Percentiles rank a stretch among this genome's conserved stretches.
These are phyloP conservation scores for Nigrospora osmanthi DNA, from an alignment of 2,329 filamentous ascomycete species.

Conservation along the genomic window DNA sequence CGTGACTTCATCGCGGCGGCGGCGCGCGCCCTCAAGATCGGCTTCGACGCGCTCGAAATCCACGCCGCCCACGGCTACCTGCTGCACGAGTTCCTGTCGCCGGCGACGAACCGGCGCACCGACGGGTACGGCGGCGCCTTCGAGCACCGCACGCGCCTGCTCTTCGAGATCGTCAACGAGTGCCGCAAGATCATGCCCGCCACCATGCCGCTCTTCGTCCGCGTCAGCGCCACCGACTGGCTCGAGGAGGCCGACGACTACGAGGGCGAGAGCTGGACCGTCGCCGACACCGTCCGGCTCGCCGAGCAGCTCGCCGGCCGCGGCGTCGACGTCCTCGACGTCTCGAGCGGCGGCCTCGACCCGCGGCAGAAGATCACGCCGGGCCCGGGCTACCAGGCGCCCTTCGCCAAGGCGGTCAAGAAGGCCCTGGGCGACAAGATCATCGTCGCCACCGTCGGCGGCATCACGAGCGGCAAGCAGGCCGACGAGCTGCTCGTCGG, in stretches of 20 bases:
- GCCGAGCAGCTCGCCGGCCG: slow-evolving; percentile 50
- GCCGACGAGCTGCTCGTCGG: slow-evolving; percentile 39
- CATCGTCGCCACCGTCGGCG: slow-evolving; percentile 43
- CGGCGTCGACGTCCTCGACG: slow-evolving; percentile 64
- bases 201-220: slow-evolving; percentile 59
- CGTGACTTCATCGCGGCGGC: slow-evolving; percentile 25
- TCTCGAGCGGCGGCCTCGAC: slow-evolving; percentile 57
- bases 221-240: slow-evolving; percentile 62
- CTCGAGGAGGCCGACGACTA: slow-evolving; percentile 41
- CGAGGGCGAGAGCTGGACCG: slow-evolving; percentile 40
- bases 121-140: slow-evolving; percentile 62
- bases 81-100: slow-evolving; percentile 61
- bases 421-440: slow-evolving; percentile 49
- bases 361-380: slow-evolving; percentile 24
- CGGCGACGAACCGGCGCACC: slow-evolving; percentile 58
- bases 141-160: slow-evolving; percentile 63
- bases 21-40: slow-evolving; percentile 18
- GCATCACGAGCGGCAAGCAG: slow-evolving; percentile 33
- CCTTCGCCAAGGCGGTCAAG: slow-evolving; percentile 59
- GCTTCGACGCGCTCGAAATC: slow-evolving; percentile 43
- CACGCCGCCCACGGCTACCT: slow-evolving; percentile 77
- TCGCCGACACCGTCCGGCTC: slow-evolving; percentile 51
- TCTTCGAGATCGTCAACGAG: slow-evolving; percentile 58
- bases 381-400: slow-evolving; percentile 57
- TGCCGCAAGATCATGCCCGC: slow-evolving; percentile 54